Evolutionary conservation across 257 asterid species (phyloP), one percentile per base, ranked within the genome.

Genomic region (Cordia subcordata): DNA sequence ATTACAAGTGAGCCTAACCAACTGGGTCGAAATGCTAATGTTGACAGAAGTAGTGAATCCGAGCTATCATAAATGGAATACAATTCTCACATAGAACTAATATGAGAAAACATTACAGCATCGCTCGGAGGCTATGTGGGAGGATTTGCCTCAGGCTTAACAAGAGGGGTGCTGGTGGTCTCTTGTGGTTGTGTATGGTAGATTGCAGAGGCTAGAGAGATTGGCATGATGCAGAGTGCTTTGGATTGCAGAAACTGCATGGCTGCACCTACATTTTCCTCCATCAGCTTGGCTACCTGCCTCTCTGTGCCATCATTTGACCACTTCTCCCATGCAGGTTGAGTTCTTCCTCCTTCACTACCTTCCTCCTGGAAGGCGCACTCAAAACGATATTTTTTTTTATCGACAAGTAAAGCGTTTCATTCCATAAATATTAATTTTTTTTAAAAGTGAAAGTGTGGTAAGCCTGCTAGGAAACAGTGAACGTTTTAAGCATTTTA

Each of bases 281-380:
- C 97, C 99, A 93, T 93, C 17, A 93, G 96, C 79, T 86, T 89
- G 21, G 99, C 97, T 0, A 93, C 99, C 56, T 93, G 97, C 33
- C 88, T 70, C 73, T 93, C 99, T 27, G 99, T 93, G 53, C 99
- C 99, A 65, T 93, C 99, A 59, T 73, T 86, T 20, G 99, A 93
- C 99, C 99, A 93, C 76, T 86, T 93, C 74, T 93, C 99, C 99
- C 99, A 89, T n/a, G 95, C 89, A n/a, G 96, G 96, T 69, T 86
- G 85, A 53, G 78, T 68, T 77, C 81, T 74, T 69, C 85, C 95
- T 11, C 73, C 75, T 27, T 89, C 94, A 55, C 68, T 55, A 52
- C 85, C 81, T 16, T 93, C 97, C 44, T 84, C 97, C 97, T 88
- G 46, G 33, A 6, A 61, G 38, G 57, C 67, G 53, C 45, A 6